Base-by-base conservation (phyloP, 1,284 basidiomycete species). In the Microbotryum saponariae region DNA sequence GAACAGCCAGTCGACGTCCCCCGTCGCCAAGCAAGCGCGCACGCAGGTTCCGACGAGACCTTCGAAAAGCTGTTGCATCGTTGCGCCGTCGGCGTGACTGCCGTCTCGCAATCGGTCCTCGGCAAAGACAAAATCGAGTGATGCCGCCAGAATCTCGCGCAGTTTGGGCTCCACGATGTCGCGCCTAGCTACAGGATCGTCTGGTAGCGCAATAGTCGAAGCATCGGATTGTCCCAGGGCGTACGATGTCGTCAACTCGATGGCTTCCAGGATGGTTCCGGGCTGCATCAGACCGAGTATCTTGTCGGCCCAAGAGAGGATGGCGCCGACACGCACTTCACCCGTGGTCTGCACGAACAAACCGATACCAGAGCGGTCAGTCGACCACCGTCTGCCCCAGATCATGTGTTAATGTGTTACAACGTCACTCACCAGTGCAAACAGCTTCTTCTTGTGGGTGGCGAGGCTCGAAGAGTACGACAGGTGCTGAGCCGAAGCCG, bases 301-400 rank as follows among this genome's bases (percentile, higher is more conserved):
- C 25, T 88, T 85, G 74, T 98, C 93, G 12, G 94, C 91, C 96
- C 96, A 99, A 1, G 91, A 91, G 51, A 94, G 79, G 27, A 97
- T 79, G 0, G 88, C 90, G 31, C 92, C 96, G 0, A 89, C 89
- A 73, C 84, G 82, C 1, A 97, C 70, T 61, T 85, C 84, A 27
- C 71, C 65, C 45, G 73, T 66, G 12, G 78, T 78, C 77, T 78
- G 55, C 25, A 23, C 14, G 6, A 51, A 33, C 10, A n/a, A 12
- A 29, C 18, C 37, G 37, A 42, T 42, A 42, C 37, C 37, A 42
- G 37, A 42, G 12, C 12, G 14, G 31, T 45, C 50, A 51, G 31
- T 9, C 18, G 14, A 21, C 27, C 8, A 4, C 31, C 0, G 9
- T 23, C 5, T 20, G 18, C 12, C 5, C 12, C 16, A 29, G 10